Percentiles rank a stretch among this genome's conserved stretches.
These are phyloP conservation scores for Dichotomocladium elegans DNA, from an alignment of 371 early-diverging fungal genomes.

Conservation along the genomic window DNA sequence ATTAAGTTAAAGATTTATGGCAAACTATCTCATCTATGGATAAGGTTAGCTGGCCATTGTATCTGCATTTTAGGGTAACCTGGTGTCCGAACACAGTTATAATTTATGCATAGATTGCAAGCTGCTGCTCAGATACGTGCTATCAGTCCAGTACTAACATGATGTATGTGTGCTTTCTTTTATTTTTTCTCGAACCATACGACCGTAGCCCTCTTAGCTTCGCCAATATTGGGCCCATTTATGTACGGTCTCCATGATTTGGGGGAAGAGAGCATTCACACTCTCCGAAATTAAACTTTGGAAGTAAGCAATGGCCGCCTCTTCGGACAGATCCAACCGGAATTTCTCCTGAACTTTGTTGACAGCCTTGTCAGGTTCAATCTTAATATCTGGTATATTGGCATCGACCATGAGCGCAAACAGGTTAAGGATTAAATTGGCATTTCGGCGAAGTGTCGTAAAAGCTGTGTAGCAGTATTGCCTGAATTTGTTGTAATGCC, in stretches of 20 bases:
- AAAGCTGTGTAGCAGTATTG: slow-evolving; percentile 92
- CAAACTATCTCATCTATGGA: no score
- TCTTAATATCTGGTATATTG: slow-evolving; percentile 91
- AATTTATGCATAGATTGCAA: no score
- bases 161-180: no score
- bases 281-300: slow-evolving; percentile 89
- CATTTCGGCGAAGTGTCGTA: slow-evolving; percentile 85
- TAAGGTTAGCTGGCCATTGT: no score
- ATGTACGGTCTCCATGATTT: slow-evolving; percentile 96
- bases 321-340: slow-evolving; percentile 88
- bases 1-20: no score
- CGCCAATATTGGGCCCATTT: slow-evolving; percentile 92
- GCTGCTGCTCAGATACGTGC: no score
- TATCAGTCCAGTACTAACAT: no score
- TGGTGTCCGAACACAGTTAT: no score
- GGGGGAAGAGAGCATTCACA: slow-evolving; percentile 93
- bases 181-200: no score
- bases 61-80: no score
- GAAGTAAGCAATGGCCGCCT: slow-evolving; percentile 92
- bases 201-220: no score
- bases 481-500: slow-evolving; percentile 81
- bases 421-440: slow-evolving; percentile 92
- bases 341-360: slow-evolving; percentile 94
- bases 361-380: slow-evolving; percentile 96
- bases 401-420: slow-evolving; percentile 95